phyloP scores from a whole-genome alignment of 2,329 filamentous ascomycete species.

The Geoglossum cookeanum region DNA sequence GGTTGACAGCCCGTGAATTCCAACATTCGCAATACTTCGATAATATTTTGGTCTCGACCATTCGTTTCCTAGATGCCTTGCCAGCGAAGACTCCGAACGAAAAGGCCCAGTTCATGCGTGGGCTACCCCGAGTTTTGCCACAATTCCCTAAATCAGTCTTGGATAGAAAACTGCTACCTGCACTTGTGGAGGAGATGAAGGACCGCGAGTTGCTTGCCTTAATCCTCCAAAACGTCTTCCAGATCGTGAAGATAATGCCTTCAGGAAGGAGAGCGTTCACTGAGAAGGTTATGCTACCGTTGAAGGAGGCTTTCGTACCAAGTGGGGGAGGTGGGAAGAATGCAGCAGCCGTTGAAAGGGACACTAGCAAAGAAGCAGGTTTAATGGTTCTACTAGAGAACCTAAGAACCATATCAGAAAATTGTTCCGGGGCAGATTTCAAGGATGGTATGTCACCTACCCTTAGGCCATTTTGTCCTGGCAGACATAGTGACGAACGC shows the following conservation, averaged over 20 bases:
- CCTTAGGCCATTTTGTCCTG: too few relatives aligned
- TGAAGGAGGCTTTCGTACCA: slow-evolving; percentile 65
- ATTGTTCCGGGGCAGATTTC: slow-evolving; percentile 79
- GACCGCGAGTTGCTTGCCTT: slow-evolving; percentile 71
- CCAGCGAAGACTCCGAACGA: slow-evolving; percentile 83
- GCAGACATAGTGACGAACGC: not conserved
- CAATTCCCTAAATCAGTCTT: slow-evolving; percentile 88
- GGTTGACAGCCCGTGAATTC: slow-evolving; percentile 76
- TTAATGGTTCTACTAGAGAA: slow-evolving; percentile 84
- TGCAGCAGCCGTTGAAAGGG: slow-evolving; percentile 43
- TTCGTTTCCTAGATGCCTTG: slow-evolving; percentile 80
- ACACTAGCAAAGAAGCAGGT: slow-evolving; percentile 69
- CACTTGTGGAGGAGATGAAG: slow-evolving; percentile 80
- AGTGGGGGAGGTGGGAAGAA: slow-evolving; percentile 24
- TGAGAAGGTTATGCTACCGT: slow-evolving; percentile 65
- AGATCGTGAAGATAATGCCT: slow-evolving; percentile 63
- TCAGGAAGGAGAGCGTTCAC: slow-evolving; percentile 60
- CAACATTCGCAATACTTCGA: slow-evolving; percentile 94
- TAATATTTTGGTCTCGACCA: slow-evolving; percentile 88
- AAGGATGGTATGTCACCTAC: slow-evolving; percentile 51
- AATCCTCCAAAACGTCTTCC: slow-evolving; percentile 82
- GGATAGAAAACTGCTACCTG: slow-evolving; percentile 84
- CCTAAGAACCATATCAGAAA: slow-evolving; percentile 53
- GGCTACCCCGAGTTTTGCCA: slow-evolving; percentile 66
- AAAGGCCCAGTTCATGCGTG: slow-evolving; percentile 80